Conservation (phyloP, 805 yeast genomes). For the Allodekkera sacchari region DNA sequence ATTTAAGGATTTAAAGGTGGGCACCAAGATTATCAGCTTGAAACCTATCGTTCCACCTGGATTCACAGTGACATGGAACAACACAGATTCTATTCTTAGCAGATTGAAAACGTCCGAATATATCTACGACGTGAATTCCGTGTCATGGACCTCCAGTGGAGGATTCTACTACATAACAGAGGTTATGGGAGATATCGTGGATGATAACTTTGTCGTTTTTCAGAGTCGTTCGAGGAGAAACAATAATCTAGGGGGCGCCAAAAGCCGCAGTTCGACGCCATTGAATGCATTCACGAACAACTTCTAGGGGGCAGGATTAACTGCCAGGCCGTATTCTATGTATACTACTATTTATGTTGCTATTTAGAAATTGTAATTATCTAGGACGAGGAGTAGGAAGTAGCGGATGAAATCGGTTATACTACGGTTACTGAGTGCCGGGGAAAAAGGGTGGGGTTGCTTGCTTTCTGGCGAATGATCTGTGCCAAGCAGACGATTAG, state of each 20-base stretch:
- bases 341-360: too few species aligned
- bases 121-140: conserved; percentile 61
- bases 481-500: too few species aligned
- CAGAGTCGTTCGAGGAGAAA: conserved; percentile 18
- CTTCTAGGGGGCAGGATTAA: conserved; percentile 17
- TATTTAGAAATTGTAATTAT: too few species aligned
- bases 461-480: too few species aligned
- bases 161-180: conserved; percentile 73
- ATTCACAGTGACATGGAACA: conserved; percentile 51
- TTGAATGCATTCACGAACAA: conserved; percentile 27
- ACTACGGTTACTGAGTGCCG: too few species aligned
- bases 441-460: too few species aligned
- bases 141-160: conserved; percentile 86
- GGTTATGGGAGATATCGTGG: conserved; percentile 33
- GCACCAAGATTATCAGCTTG: conserved; percentile 72
- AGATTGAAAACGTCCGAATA: conserved; percentile 54
- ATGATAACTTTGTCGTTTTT: conserved; percentile 24
- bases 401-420: too few species aligned
- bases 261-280: conserved; percentile 17
- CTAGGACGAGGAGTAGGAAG: too few species aligned
- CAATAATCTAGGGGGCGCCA: conserved; percentile 11
- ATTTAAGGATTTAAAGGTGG: conserved; percentile 56
- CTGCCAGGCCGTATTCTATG: too few species aligned
- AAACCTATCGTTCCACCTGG: conserved; percentile 75
- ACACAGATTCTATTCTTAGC: conserved; percentile 50